Evolutionary conservation across 2,329 filamentous ascomycete genomes (phyloP), one percentile per base, ranked within the genome.

Genomic region (Pseudogymnoascus sp.): DNA sequence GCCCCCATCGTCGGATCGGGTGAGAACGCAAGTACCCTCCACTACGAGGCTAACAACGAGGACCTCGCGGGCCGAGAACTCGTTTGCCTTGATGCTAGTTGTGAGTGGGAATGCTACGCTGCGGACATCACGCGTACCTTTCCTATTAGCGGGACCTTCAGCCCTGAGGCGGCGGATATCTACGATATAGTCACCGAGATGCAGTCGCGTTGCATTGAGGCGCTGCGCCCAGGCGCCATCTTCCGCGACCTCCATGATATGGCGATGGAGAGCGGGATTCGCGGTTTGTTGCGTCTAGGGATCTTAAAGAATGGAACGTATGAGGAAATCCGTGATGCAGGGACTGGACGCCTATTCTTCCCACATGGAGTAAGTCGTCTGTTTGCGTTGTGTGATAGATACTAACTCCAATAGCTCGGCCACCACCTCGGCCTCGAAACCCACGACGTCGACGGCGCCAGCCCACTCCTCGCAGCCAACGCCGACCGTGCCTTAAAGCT

Each of bases 121-220:
- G 90, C 89, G 63, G 93, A 97, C 74, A 86, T 97, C 29, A 97
- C 94, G 0, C 85, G 93, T 38, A 94, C 92, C 0, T 85, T 97
- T 67, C 93, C 93, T 4, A 76, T 97, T 21, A 83, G 81, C 12
- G 89, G 90, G 5, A 77, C 77, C 0, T 96, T 91, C 68, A 83
- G 84, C 0, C 73, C 80, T 12, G 88, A 93, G 72, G 87, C 87
- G 0, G 81, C 82, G 58, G 82, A 84, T 8, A 87, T 97, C 61
- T 92, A 97, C 72, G 80, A 83, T 52, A 80, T 94, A 26, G 92
- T 96, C 3, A 79, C 89, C 67, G 78, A 82, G 64, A 96, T 97
- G 91, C 92, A 96, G 75, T 78, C 81, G 6, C 81, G 85, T 62
- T 92, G 88, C 68, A 89, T 96, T 70, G 77, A 78, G 6, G 80